A percentile compares a stretch with the other conserved stretches of the same genome.
phyloP scores from a whole-genome alignment of 2,329 filamentous ascomycete genomes.

The Stagonosporopsis rhizophila region DNA sequence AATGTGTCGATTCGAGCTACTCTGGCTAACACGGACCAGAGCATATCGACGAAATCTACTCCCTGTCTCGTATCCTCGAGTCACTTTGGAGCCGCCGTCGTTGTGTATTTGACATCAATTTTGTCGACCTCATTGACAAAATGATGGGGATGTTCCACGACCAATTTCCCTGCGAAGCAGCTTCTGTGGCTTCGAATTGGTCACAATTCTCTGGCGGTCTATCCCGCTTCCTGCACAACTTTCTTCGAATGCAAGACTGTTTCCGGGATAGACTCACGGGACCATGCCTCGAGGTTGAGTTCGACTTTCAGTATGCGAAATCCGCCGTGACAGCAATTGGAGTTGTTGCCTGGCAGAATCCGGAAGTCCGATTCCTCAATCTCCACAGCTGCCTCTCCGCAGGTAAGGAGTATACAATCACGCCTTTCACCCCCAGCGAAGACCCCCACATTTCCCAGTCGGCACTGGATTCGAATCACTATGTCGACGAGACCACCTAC shows the following conservation, averaged over 20 bases:
- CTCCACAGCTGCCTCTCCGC: constrained; percentile 17
- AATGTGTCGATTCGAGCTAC: neutral
- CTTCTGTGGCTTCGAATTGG: constrained; percentile 26
- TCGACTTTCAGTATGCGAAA: constrained; percentile 16
- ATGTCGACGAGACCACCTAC: constrained; percentile 21
- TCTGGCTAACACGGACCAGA: constrained; percentile 16
- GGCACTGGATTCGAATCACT: neutral
- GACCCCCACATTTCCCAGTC: neutral
- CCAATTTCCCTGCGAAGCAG: constrained; percentile 2
- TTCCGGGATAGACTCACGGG: constrained; percentile 28
- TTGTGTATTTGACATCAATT: constrained; percentile 29
- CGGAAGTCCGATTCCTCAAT: constrained; percentile 28
- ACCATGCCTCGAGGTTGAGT: constrained; percentile 25
- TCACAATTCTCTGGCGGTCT: constrained; percentile 35
- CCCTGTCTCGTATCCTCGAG: constrained; percentile 22
- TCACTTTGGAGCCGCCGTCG: constrained; percentile 11
- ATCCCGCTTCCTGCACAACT: constrained; percentile 38
- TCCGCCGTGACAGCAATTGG: constrained; percentile 23
- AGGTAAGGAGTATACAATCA: constrained; percentile 33
- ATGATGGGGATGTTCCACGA: constrained; percentile 39
- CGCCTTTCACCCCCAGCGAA: constrained; percentile 14
- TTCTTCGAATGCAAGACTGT: constrained; percentile 44
- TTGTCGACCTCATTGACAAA: constrained; percentile 29
- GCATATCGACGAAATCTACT: constrained; percentile 9
- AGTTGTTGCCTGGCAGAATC: constrained; percentile 32